These are phyloP conservation scores for Ostreobium quekettii DNA, from an alignment of 139 green algal genomes.

Conservation along the genomic window DNA sequence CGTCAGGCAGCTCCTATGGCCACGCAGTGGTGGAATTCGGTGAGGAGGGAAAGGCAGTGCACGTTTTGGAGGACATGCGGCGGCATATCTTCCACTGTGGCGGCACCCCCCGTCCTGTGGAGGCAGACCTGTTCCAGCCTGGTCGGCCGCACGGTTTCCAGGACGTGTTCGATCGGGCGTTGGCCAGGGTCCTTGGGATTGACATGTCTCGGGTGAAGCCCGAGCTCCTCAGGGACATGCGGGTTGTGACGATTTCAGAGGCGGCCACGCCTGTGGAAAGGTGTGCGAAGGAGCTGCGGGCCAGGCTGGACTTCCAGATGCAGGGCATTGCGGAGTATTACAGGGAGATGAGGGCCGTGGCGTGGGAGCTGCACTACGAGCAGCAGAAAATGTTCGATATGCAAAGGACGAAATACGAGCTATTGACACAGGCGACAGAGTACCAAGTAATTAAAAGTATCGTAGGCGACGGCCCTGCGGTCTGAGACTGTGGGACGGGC, in stretches of 20 bases:
- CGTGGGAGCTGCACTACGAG: too few relatives aligned
- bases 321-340: too few relatives aligned
- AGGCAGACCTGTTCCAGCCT: neutral
- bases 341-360: too few relatives aligned
- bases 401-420: too few relatives aligned
- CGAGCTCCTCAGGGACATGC: neutral
- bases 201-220: neutral
- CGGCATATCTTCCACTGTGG: neutral
- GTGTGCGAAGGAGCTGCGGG: too few relatives aligned
- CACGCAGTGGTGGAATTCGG: neutral
- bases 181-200: neutral
- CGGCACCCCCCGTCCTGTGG: neutral
- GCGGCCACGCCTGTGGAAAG: too few relatives aligned
- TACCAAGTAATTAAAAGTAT: too few relatives aligned
- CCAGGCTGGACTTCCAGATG: too few relatives aligned
- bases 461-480: too few relatives aligned
- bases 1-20: neutral
- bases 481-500: too few relatives aligned
- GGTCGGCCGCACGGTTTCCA: conserved; percentile 1
- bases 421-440: too few relatives aligned
- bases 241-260: neutral
- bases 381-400: too few relatives aligned
- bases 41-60: neutral
- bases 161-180: neutral
- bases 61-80: neutral